These are phyloP conservation scores for Cystobasidiopsis lactophilus DNA, from an alignment of 768 basidiomycete genomes.

Conservation along the genomic window DNA sequence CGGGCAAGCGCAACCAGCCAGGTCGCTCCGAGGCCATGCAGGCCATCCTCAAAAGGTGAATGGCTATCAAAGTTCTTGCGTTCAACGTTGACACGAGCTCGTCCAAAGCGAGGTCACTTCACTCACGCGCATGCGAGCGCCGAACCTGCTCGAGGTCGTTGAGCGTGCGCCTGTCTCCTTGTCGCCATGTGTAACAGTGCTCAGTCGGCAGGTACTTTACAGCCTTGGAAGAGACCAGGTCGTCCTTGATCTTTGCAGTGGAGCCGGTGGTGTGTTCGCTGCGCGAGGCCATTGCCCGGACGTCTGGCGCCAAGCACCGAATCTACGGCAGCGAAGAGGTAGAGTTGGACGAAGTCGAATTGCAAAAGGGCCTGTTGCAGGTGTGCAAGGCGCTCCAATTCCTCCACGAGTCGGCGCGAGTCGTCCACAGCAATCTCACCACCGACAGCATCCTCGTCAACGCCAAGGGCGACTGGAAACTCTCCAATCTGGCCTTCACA, in stretches of 20 bases:
- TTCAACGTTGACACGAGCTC: neutral
- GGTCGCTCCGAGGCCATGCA: too few species aligned
- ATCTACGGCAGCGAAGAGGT: slow-evolving; percentile 27
- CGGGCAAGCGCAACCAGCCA: too few species aligned
- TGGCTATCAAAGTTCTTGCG: too few species aligned
- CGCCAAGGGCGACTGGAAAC: slow-evolving; percentile 88
- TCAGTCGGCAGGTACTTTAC: too few species aligned
- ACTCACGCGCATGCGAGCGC: slow-evolving; percentile 65
- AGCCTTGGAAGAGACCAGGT: slow-evolving; percentile 18
- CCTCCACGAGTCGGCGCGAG: slow-evolving; percentile 69
- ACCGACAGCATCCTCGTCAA: slow-evolving; percentile 79
- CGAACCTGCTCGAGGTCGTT: slow-evolving; percentile 88
- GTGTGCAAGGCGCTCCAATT: slow-evolving; percentile 37
- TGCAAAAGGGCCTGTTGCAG: slow-evolving; percentile 90
- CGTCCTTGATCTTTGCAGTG: slow-evolving; percentile 74
- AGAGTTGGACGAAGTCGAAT: slow-evolving; percentile 95
- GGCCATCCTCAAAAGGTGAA: too few species aligned
- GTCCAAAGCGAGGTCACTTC: slow-evolving; percentile 42
- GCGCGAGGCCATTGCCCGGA: slow-evolving; percentile 42
- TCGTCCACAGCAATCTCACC: slow-evolving; percentile 76
- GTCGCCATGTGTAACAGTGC: too few species aligned
- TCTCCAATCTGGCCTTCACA: slow-evolving; percentile 59
- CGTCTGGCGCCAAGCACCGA: slow-evolving; percentile 12
- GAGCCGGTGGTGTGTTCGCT: slow-evolving; percentile 71
- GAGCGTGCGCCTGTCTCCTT: slow-evolving; percentile 28